Evolutionary conservation across 2,329 filamentous ascomycete genomes (phyloP).

Genomic region (Drechslerella dactyloides): DNA sequence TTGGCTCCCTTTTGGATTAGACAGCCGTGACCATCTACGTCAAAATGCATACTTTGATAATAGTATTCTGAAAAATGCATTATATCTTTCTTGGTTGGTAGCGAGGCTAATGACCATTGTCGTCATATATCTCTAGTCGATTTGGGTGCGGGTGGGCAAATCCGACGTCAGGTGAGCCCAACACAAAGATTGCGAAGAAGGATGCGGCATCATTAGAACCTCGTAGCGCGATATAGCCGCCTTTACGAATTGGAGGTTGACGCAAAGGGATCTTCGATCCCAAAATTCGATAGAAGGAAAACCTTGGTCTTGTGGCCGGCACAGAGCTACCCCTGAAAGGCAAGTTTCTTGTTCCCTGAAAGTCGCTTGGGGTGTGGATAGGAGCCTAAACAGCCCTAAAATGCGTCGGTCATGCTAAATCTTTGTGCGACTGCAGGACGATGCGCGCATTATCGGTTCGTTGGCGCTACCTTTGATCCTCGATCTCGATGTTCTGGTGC

Average conservation of each 20-base stretch:
- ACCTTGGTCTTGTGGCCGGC: conserved; percentile 51
- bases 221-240: conserved; percentile 3
- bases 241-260: conserved; percentile 22
- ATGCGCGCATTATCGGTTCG: conserved; percentile 51
- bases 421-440: conserved; percentile 44
- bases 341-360: conserved; percentile 22
- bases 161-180: conserved; percentile 49
- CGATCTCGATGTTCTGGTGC: conserved; percentile 7
- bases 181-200: conserved; percentile 27
- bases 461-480: conserved; percentile 17
- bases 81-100: neutral
- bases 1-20: neutral
- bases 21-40: conserved; percentile 20
- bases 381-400: neutral
- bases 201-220: conserved; percentile 34
- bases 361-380: conserved; percentile 11
- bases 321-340: conserved; percentile 53
- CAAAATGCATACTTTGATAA: conserved; percentile 18
- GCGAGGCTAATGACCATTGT: conserved; percentile 45
- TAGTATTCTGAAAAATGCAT: conserved; percentile 5
- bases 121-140: conserved; percentile 47
- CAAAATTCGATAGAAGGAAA: conserved; percentile 30
- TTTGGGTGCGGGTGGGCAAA: conserved; percentile 30
- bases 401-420: conserved; percentile 24
- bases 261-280: conserved; percentile 26